phyloP scores from a whole-genome alignment of 495 filamentous ascomycete species.

The Hypoxylon trugodes region DNA sequence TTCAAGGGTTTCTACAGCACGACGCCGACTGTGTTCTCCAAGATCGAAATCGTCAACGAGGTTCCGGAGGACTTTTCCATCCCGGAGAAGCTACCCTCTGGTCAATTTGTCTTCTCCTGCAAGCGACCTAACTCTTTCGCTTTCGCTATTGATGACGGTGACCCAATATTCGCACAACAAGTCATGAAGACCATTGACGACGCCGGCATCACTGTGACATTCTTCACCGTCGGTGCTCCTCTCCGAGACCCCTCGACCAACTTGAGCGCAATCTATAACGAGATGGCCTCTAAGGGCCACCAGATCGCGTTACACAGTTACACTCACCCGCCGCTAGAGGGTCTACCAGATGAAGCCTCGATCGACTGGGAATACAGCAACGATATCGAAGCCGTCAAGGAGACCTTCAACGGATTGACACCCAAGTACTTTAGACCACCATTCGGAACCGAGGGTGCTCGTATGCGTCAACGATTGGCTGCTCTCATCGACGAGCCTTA shows the following conservation, averaged over 20 bases:
- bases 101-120: constrained; percentile 70
- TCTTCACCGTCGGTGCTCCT: constrained; percentile 78
- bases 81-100: constrained; percentile 69
- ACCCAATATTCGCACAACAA: constrained; percentile 66
- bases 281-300: constrained; percentile 72
- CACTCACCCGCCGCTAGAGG: constrained; percentile 80
- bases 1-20: constrained; percentile 73
- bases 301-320: constrained; percentile 79
- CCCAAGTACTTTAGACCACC: constrained; percentile 76
- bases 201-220: constrained; percentile 73
- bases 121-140: constrained; percentile 77
- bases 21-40: constrained; percentile 61
- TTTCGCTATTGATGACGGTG: constrained; percentile 83
- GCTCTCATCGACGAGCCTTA: constrained; percentile 54
- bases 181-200: constrained; percentile 72
- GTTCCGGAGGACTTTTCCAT: constrained; percentile 61
- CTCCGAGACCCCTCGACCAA: constrained; percentile 67
- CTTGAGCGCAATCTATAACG: constrained; percentile 68
- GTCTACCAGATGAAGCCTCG: constrained; percentile 59
- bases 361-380: constrained; percentile 78
- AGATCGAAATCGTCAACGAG: constrained; percentile 69
- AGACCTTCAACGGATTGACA: constrained; percentile 55
- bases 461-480: constrained; percentile 71
- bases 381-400: constrained; percentile 65
- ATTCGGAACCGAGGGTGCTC: constrained; percentile 77